Base-by-base conservation (phyloP, 176 grass and related monocot genomes). In the Musa acuminata region DNA sequence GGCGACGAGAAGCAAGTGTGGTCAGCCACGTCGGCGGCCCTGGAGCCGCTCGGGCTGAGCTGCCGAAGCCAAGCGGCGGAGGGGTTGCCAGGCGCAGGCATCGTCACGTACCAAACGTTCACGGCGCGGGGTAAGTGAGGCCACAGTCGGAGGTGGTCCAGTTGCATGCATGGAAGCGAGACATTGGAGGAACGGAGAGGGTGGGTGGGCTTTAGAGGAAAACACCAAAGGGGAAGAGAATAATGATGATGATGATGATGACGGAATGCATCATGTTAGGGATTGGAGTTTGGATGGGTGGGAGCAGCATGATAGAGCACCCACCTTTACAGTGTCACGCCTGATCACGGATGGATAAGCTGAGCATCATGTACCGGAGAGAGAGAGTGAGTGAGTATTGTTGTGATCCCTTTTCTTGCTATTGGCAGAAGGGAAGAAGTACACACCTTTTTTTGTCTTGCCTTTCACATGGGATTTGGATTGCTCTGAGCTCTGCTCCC, bases 21-120 rank as follows among this genome's bases (percentile, higher is more conserved):
- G 49, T 4, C 17, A 35, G 29, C 84, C 12, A 53, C 69, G 14
- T 74, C 82, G 22, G 75, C 69, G 19, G 84, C 79, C 35, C 1
- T 86, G n/a, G 79, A 73, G 60, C 74, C 84, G 1, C 75, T 85
- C 16, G 75, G 84, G 17, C 69, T 86, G 48, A 22, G 69, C 23
- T 82, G 75, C 51, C 51, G n/a, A 17, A 68, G 79, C 54, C 52
- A 13, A 24, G 75, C 75, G 5, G 79, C 79, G 16, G 79, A 74
- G 29, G 75, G 20, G 16, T 82, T 86, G 22, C 75, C 79, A 0
- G 84, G 79, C 51, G 69, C 69, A 0, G 71, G 60, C 13, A 82
- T 74, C 6, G 84, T 86, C 43, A 78, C 84, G 35, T 82, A 82
- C 79, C 84, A 86, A 48, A 75, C 79, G 62, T 82, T 86, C 53